Evolutionary conservation across 179 eudicot genomes (phyloP).

Genomic region (Carnegiea gigantea): DNA sequence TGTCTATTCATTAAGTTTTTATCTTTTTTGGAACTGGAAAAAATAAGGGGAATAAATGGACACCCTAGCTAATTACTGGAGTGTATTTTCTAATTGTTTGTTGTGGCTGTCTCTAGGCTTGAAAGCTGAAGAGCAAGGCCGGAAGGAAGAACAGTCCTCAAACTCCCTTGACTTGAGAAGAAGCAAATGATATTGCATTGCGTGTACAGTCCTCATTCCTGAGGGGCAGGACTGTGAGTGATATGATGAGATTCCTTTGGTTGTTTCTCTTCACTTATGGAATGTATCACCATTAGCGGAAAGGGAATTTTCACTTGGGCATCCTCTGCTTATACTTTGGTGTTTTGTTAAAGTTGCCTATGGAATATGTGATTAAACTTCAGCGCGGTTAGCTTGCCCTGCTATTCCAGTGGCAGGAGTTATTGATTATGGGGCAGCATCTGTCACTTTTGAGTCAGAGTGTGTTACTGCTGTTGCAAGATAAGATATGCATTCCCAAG

Average conservation of each 20-base stretch:
- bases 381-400: not conserved
- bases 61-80: not conserved
- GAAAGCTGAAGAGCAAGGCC: slow-evolving; percentile 17
- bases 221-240: not conserved
- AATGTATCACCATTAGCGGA: not conserved
- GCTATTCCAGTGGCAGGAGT: not conserved
- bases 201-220: not conserved
- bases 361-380: too few species aligned
- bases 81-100: not conserved
- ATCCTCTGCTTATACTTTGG: not conserved
- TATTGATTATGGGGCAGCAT: not conserved
- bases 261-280: not conserved
- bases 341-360: too few species aligned
- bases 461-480: slow-evolving; percentile 3
- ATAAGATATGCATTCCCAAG: not conserved
- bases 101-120: slow-evolving; percentile 23
- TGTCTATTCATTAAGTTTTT: not conserved
- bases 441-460: not conserved
- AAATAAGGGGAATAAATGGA: not conserved
- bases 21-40: not conserved
- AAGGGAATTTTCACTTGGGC: not conserved
- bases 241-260: slow-evolving; percentile 15
- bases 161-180: slow-evolving; percentile 21
- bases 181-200: slow-evolving; percentile 15
- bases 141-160: slow-evolving; percentile 18